Evolutionary conservation across 1,284 basidiomycete species (phyloP), one percentile per base, ranked within the genome.

Genomic region (Sporisorium reilianum): DNA sequence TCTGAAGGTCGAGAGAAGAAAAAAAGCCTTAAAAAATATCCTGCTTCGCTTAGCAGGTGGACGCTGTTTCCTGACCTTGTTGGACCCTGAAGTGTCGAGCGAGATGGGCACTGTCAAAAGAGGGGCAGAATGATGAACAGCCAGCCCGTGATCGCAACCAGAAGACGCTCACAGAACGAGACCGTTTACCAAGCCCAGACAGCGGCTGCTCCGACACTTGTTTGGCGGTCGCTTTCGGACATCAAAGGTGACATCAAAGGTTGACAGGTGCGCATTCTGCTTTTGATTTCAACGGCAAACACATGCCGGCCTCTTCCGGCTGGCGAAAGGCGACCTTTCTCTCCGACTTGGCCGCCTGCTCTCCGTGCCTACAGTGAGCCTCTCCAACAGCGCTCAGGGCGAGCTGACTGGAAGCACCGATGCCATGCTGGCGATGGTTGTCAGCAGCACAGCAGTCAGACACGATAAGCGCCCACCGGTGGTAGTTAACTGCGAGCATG

Each of bases 221-320:
- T 12, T 38, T 56, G 23, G 36, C 34, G 50, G 50, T 46, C 38
- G 22, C 42, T 61, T 61, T 6, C 51, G 58, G 42, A 18, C 20
- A 32, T 30, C 45, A n/a, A n/a, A n/a, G n/a, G n/a, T n/a, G n/a
- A n/a, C n/a, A n/a, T n/a, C n/a, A n/a, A 9, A 28, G 23, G 45
- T 9, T 46, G 32, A 55, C 23, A 26, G 25, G 25, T 38, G n/a
- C n/a, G 25, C 36, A 25, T 40, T 5, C 28, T 23, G 34, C 32
- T 7, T 20, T 28, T 3, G 3, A 3, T 18, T 11, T 8, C 26
- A n/a, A n/a, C n/a, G n/a, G n/a, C n/a, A n/a, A n/a, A n/a, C n/a
- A n/a, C n/a, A n/a, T n/a, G 53, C 53, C 53, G 42, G 22, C 41
- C 20, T 36, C 14, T 46, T 55, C 53, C 41, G 53, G 32, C 53